Percentiles rank a stretch among this genome's conserved stretches.
Evolutionary conservation across 495 filamentous ascomycete genomes (phyloP).

Genomic region (Annulohypoxylon maeteangense): DNA sequence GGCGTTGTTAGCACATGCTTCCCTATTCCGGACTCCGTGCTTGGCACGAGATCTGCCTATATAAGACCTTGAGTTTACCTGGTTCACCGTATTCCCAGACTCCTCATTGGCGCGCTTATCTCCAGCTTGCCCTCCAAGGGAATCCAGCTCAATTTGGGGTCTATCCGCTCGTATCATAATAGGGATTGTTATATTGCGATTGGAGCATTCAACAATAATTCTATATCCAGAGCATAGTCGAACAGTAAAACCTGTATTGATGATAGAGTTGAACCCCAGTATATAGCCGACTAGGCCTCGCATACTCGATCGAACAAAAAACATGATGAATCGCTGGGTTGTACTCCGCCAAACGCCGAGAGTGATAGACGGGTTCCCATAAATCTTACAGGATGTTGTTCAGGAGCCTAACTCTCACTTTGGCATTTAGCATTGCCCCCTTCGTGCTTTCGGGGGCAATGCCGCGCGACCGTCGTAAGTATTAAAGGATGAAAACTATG

Average conservation of each 20-base stretch:
- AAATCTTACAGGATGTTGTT: not conserved
- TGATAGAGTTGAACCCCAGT: not conserved
- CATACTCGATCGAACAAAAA: not conserved
- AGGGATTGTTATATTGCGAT: not conserved
- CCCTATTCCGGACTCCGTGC: not conserved
- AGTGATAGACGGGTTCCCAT: not conserved
- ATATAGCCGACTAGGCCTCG: not conserved
- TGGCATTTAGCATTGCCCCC: not conserved
- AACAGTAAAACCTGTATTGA: not conserved
- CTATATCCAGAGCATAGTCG: not conserved
- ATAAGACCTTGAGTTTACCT: not conserved
- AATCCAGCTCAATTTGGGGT: not conserved
- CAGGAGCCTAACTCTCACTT: not conserved
- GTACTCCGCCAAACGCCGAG: not conserved
- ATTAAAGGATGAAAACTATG: not conserved
- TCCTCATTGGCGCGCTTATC: slow-evolving; percentile 16
- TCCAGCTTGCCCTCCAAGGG: not conserved
- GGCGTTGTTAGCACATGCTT: not conserved
- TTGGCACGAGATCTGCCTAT: slow-evolving; percentile 2
- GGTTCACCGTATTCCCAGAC: not conserved
- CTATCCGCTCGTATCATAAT: slow-evolving; percentile 16
- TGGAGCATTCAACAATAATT: not conserved
- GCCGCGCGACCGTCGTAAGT: not conserved
- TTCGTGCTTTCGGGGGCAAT: not conserved
- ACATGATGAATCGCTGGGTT: not conserved